Evolutionary conservation across 768 basidiomycete species (phyloP), one percentile per base, ranked within the genome.

Genomic region (Cyathus striatus): DNA sequence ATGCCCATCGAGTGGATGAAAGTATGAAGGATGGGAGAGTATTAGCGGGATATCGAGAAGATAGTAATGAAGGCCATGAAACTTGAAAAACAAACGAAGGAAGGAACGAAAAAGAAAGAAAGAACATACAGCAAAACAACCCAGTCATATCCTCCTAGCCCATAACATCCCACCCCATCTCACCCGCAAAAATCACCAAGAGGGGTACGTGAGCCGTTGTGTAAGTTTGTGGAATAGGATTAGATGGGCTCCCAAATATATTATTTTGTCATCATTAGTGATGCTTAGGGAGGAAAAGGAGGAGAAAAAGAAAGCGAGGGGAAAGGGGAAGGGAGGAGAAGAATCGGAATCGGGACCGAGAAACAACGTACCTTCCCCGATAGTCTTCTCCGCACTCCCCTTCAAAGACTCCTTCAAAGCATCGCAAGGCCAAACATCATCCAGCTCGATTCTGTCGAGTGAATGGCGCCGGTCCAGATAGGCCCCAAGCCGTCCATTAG

Each of bases 171-270:
- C 94, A 98, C 1, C 75, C 72, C 5, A 93, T 70, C 2, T 84
- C 65, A 49, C 74, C 79, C 61, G 93, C 77, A 32, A 98, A 75
- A 1, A 88, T 83, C 59, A 92, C 86, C 24, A 96, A 70, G 16
- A 99, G 70, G 51, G 84, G 60, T 96, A 95, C 6, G 92, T 86
- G 43, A 90, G 73, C 95, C 95, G 98, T 47, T 87, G 86, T 0
- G 90, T 91, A 37, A 99, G 73, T 61, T 99, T 98, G 68, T 97
- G 95, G 72, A 98, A 98, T 0, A 91, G 88, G 5, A 98, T 90
- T 23, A 90, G 70, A 41, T 81, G 73, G 41, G 83, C 83, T 37
- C 81, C 83, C 51, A 80, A 79, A 17, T n/a, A n/a, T n/a, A n/a
- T n/a, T n/a, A n/a, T n/a, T n/a, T n/a, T n/a, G n/a, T n/a, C n/a